Percentiles rank a stretch among this genome's conserved stretches.
These are phyloP conservation scores for Saccharomycopsis vini DNA, from an alignment of 805 yeast species.

Conservation along the genomic window DNA sequence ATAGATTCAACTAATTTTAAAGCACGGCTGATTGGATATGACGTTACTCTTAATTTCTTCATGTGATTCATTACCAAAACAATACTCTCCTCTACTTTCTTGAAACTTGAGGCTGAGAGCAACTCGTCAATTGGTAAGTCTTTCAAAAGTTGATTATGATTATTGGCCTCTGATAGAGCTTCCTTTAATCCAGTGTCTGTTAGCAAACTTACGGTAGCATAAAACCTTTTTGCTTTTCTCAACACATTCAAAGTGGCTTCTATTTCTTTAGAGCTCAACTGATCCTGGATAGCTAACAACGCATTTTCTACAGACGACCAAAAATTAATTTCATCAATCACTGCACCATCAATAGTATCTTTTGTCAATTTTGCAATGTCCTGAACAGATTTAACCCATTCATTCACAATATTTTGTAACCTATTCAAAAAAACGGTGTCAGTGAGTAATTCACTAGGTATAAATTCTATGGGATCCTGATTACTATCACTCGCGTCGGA, in stretches of 20 bases:
- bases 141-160: slow-evolving; percentile 54
- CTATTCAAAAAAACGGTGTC: slow-evolving; percentile 56
- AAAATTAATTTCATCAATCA: slow-evolving; percentile 60
- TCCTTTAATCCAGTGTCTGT: slow-evolving; percentile 63
- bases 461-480: slow-evolving; percentile 22
- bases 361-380: slow-evolving; percentile 44
- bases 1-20: slow-evolving; percentile 58
- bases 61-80: slow-evolving; percentile 48
- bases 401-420: slow-evolving; percentile 60
- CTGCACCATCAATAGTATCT: slow-evolving; percentile 46
- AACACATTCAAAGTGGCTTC: slow-evolving; percentile 50
- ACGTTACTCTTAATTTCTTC: slow-evolving; percentile 48
- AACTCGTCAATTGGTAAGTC: slow-evolving; percentile 65
- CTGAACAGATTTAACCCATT: slow-evolving; percentile 63
- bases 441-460: slow-evolving; percentile 31
- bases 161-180: slow-evolving; percentile 39
- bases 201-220: slow-evolving; percentile 61
- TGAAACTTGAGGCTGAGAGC: slow-evolving; percentile 36
- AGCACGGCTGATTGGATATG: slow-evolving; percentile 59
- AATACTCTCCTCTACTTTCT: slow-evolving; percentile 37
- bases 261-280: slow-evolving; percentile 47
- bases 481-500: slow-evolving; percentile 24
- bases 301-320: slow-evolving; percentile 71
- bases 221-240: slow-evolving; percentile 66
- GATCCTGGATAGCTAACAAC: slow-evolving; percentile 45